These are phyloP conservation scores for Capsicum pubescens DNA, from an alignment of 257 asterid genomes.

Conservation along the genomic window DNA sequence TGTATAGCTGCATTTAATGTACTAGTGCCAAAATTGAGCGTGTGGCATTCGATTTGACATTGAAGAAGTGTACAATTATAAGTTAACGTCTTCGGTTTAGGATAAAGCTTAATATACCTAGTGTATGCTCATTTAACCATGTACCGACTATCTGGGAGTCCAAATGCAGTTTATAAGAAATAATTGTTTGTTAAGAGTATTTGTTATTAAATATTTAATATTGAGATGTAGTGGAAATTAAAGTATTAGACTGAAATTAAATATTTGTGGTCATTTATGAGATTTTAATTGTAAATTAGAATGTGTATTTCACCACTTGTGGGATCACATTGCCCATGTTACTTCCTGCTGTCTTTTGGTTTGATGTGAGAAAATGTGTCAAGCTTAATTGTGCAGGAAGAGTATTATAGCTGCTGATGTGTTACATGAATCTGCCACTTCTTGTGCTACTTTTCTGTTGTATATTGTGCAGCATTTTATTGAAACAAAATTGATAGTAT, in stretches of 20 bases:
- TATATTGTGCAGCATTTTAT: neutral
- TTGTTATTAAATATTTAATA: neutral
- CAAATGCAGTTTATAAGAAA: neutral
- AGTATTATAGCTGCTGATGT: neutral
- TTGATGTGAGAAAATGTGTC: neutral
- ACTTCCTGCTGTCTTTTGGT: neutral
- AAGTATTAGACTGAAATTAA: constrained; percentile 7
- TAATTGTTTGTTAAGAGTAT: neutral
- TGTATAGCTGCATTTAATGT: too few relatives aligned
- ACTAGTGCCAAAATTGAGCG: neutral
- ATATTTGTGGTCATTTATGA: constrained; percentile 22
- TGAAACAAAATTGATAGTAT: neutral
- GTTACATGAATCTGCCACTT: neutral
- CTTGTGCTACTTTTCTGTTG: neutral
- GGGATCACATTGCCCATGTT: too few relatives aligned
- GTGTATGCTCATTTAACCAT: neutral
- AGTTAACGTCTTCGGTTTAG: neutral
- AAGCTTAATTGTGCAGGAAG: neutral
- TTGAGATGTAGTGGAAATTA: neutral
- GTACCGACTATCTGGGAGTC: neutral
- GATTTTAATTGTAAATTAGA: neutral
- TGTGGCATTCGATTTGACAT: constrained; percentile 1
- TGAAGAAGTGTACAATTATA: neutral
- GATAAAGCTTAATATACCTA: neutral
- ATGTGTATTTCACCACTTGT: neutral